Base-by-base conservation (phyloP, 192 early-diverging fungal species). In the Borealophlyctis nickersoniae region DNA sequence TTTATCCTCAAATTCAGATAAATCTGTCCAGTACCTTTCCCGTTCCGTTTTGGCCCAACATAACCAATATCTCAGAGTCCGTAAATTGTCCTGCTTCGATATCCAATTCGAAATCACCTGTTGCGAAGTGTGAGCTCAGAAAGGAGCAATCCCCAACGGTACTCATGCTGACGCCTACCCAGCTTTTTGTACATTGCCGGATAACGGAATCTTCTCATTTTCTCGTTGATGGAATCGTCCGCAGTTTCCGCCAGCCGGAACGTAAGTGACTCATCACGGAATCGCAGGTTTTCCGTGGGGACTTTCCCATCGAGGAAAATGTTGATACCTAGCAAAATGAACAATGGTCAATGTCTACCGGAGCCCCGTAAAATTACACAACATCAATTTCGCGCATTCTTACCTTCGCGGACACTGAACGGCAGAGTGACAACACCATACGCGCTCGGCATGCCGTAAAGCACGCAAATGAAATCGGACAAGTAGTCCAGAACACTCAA, bases 361-460 rank as follows among this genome's bases (percentile, higher is more conserved):
- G 11, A 55, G 54, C 54, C 16, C 11, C 14, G 54, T 24, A 55
- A 24, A 9, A 48, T 22, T 7, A 22, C 58, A 59, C n/a, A n/a
- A n/a, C n/a, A n/a, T n/a, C n/a, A n/a, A n/a, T n/a, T n/a, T n/a
- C n/a, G 23, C 53, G 33, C 48, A 28, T 67, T 57, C 16, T n/a
- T n/a, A 71, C 94, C 95, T 81, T 98, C 96, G 73, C 96, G 88
- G 51, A 98, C 94, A 48, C 87, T 89, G 82, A 92, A 96, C 35
- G 96, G 96, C 70, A 98, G 82, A 23, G 96, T 98, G 13, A 98
- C 96, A 33, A 98, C 94, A 78, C 94, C 94, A 77, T 98, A 98
- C 4, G 89, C 90, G 29, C 90, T 91, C 19, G 96, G 96, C 76
- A 89, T 87, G 60, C 96, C 96, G 83, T 98, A 98, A n/a, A 98